Base-by-base conservation (phyloP, 805 yeast genomes). In the Spathaspora arborariae region DNA sequence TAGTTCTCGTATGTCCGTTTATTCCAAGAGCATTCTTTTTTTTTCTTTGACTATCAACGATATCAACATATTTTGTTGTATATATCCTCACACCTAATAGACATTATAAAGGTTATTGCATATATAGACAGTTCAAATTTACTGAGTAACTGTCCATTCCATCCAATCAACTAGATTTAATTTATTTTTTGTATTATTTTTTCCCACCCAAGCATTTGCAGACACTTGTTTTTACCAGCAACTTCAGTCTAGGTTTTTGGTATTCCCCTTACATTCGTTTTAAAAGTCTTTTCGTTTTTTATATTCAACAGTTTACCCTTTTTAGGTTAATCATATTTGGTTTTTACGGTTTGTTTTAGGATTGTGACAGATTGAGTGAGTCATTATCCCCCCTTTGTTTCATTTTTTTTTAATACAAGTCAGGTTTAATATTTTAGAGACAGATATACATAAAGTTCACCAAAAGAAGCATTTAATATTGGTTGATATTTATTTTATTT, bases 101-200 rank as follows among this genome's bases (percentile, higher is more conserved):
- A 30, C 35, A 30, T 30, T 30, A 30, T 30, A 30, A 30, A 30
- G 35, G 35, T 30, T 30, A 30, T 30, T 30, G 35, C 35, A 30
- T 30, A n/a, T 15, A 27, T 27, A 30, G 35, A 13, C 35, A 30
- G 35, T 30, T 10, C 35, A 3, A 30, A 16, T 16, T 30, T 30
- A n/a, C 18, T n/a, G n/a, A n/a, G n/a, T n/a, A n/a, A n/a, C 35
- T 30, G 35, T 30, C 35, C n/a, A 30, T 30, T 30, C n/a, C 11
- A 15, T 30, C n/a, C 35, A 16, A 30, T 30, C 35, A 10, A 15
- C 35, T 13, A 4, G 4, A n/a, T n/a, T n/a, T n/a, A n/a, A n/a
- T n/a, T n/a, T n/a, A n/a, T 30, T 30, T 30, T 30, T 30, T 30
- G 35, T 30, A 30, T 13, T 8, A 24, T 24, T 24, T 24, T 27